Evolutionary conservation across 106 monocot species (phyloP).

Genomic region (Dactylorhiza incarnata): DNA sequence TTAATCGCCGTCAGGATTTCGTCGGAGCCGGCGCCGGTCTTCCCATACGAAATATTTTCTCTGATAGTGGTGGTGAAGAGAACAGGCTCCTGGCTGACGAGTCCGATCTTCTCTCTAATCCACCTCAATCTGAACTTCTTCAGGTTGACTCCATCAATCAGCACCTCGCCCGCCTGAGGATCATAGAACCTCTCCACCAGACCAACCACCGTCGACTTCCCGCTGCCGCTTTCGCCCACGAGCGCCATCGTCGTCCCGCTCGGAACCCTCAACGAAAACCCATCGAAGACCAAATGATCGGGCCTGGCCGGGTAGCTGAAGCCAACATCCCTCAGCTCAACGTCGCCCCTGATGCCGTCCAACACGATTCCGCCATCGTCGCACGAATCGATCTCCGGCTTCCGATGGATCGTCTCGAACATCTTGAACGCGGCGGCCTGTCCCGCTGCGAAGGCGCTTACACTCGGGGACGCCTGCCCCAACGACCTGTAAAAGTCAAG

Average conservation of each 20-base stretch:
- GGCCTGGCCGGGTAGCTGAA: constrained; percentile 83
- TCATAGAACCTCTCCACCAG: constrained; percentile 79
- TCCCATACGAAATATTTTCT: constrained; percentile 76
- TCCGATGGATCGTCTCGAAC: constrained; percentile 59
- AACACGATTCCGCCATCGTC: constrained; percentile 28
- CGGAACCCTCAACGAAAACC: constrained; percentile 51
- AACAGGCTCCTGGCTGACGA: constrained; percentile 78
- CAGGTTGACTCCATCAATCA: constrained; percentile 70
- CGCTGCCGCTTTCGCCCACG: constrained; percentile 83
- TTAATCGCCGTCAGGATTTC: constrained; percentile 54
- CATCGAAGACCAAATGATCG: constrained; percentile 47
- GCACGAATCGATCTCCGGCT: constrained; percentile 55
- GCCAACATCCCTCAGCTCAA: constrained; percentile 59
- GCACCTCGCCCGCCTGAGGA: constrained; percentile 54
- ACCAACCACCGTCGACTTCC: constrained; percentile 75
- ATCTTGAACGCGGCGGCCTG: constrained; percentile 70
- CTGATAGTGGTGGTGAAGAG: constrained; percentile 59
- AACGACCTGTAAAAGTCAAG: constrained; percentile 36
- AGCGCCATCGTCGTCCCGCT: constrained; percentile 61
- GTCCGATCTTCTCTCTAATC: constrained; percentile 69
- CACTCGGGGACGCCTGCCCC: constrained; percentile 46
- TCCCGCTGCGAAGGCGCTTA: constrained; percentile 45
- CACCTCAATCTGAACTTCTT: constrained; percentile 42
- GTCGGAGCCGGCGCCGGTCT: constrained; percentile 33
- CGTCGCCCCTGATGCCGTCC: constrained; percentile 49